Conservation (phyloP, 257 asterid species). For the Gardenia jasminoides region DNA sequence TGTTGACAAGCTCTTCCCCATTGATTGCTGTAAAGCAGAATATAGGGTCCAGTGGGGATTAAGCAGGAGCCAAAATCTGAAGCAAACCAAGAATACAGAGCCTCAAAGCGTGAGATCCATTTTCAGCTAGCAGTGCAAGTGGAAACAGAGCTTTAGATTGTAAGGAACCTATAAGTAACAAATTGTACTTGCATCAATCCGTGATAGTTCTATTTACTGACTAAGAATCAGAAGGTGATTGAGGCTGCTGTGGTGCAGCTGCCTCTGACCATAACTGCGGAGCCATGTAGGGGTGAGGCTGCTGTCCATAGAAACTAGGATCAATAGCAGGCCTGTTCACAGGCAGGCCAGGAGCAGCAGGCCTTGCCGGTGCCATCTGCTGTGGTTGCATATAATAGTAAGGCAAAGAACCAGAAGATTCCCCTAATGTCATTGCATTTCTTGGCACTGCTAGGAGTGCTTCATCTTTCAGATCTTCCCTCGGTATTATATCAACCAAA, state of each 20-base stretch:
- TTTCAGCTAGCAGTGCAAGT: not conserved
- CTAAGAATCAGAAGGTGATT: conserved; percentile 34
- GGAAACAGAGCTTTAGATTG: not conserved
- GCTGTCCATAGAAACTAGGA: conserved; percentile 19
- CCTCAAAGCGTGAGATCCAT: not conserved
- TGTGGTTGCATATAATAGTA: conserved; percentile 25
- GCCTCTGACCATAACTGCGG: conserved; percentile 24
- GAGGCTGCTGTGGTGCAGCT: conserved; percentile 16
- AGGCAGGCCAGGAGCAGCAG: conserved; percentile 11
- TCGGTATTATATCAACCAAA: conserved; percentile 33
- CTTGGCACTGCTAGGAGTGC: conserved; percentile 20
- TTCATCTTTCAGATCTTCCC: conserved; percentile 27
- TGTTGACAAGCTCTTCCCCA: not conserved
- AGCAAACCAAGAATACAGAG: not conserved
- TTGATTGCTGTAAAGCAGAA: not conserved
- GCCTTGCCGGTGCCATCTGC: conserved; percentile 15
- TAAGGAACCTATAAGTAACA: not conserved
- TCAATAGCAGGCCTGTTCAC: conserved; percentile 15
- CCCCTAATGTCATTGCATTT: conserved; percentile 13
- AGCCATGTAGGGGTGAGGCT: conserved; percentile 25
- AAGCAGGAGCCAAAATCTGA: not conserved
- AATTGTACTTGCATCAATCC: not conserved
- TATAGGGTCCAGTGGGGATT: not conserved
- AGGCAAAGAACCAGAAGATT: conserved; percentile 18
- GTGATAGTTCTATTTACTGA: not conserved